A percentile compares a stretch with the other conserved stretches of the same genome.
phyloP scores from a whole-genome alignment of 1,139 yeast genomes.

The Yamadazyma diospyri region DNA sequence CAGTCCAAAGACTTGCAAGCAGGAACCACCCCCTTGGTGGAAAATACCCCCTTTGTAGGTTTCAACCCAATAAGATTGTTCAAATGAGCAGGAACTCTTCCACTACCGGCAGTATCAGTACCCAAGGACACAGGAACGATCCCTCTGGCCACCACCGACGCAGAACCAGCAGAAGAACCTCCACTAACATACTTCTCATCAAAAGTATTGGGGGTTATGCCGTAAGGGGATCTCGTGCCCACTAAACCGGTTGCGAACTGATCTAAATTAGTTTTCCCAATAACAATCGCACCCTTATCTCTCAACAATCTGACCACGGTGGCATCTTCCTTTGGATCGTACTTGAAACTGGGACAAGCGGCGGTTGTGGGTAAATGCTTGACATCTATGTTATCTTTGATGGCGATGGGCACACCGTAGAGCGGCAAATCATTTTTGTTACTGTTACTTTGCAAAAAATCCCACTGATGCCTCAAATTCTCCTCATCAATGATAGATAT shows the following conservation, averaged over 20 bases:
- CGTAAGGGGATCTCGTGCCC: constrained; percentile 93
- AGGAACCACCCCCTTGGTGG: constrained; percentile 90
- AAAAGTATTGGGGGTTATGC: constrained; percentile 78
- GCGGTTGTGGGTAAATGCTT: constrained; percentile 84
- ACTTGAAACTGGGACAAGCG: constrained; percentile 84
- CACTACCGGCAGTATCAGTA: constrained; percentile 98
- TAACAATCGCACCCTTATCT: constrained; percentile 81
- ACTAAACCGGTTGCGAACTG: constrained; percentile 97
- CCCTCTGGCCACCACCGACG: constrained; percentile 85
- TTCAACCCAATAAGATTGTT: constrained; percentile 89
- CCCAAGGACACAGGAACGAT: constrained; percentile 86
- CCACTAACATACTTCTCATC: constrained; percentile 78
- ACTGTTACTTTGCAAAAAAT: constrained; percentile 59
- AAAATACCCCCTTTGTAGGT: constrained; percentile 85
- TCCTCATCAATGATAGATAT: constrained; percentile 67
- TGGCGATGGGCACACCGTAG: constrained; percentile 92
- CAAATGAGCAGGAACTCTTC: constrained; percentile 95
- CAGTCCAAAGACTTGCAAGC: constrained; percentile 95
- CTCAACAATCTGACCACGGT: constrained; percentile 67
- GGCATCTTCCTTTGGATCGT: constrained; percentile 66
- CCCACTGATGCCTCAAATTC: constrained; percentile 73
- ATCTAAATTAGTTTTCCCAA: constrained; percentile 92
- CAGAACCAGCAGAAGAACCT: constrained; percentile 96
- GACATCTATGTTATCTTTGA: constrained; percentile 92
- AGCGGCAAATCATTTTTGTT: constrained; percentile 53